Evolutionary conservation across 2,329 filamentous ascomycete species (phyloP).

Genomic region (Pseudogymnoascus destructans): DNA sequence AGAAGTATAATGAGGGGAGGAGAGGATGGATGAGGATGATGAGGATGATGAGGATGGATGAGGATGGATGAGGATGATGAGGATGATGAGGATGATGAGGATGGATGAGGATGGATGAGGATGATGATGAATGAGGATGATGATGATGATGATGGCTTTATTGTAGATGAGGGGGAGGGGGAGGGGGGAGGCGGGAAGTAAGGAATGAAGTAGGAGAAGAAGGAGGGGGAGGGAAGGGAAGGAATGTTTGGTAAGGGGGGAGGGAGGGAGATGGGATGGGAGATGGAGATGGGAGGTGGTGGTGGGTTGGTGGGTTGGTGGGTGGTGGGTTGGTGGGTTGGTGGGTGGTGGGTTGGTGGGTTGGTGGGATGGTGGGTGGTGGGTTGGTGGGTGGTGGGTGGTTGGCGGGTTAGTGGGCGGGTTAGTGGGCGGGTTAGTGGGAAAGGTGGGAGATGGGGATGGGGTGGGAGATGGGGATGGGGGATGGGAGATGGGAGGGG

Average conservation of each 20-base stretch:
- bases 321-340: constrained; percentile 21
- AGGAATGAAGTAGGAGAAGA: constrained; percentile 20
- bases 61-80: too few relatives aligned
- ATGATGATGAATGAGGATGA: too few relatives aligned
- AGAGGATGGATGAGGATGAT: constrained; percentile 18
- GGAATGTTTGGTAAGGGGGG: constrained; percentile 20
- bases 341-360: too few relatives aligned
- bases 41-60: constrained; percentile 13
- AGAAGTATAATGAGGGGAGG: constrained; percentile 23
- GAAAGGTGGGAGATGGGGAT: too few relatives aligned
- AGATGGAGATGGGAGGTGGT: constrained; percentile 13
- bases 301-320: constrained; percentile 22
- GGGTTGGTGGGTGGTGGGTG: too few relatives aligned
- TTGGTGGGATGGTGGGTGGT: too few relatives aligned
- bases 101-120: constrained; percentile 21
- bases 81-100: constrained; percentile 22
- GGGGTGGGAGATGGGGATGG: too few relatives aligned
- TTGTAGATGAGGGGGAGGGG: constrained; percentile 19
- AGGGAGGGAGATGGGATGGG: constrained; percentile 22
- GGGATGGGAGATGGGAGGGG: too few relatives aligned
- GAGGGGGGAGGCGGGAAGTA: constrained; percentile 21
- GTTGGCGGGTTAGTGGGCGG: too few relatives aligned
- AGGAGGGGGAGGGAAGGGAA: constrained; percentile 22
- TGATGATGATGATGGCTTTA: constrained; percentile 13
- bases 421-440: too few relatives aligned